Evolutionary conservation across 192 early-diverging fungal species (phyloP), one percentile per base, ranked within the genome.

Genomic region (Haplosporangium gracile): DNA sequence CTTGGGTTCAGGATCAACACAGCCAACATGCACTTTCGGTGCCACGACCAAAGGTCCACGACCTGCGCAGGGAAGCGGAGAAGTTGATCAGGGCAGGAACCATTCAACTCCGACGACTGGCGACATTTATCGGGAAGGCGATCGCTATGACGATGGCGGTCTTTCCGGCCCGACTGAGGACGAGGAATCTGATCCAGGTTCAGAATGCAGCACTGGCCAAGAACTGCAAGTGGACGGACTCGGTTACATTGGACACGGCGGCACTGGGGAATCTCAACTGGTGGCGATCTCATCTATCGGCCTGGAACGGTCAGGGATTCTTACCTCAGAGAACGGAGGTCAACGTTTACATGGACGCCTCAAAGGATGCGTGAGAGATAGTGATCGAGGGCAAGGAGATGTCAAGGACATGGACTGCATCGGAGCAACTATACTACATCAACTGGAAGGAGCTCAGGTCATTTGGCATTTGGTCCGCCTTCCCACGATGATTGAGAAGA

Each of bases 381-480:
- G 71, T 73, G 34, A 32, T 36, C 47, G 38, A 70, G 10, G 38
- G 68, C 63, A n/a, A n/a, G 53, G 26, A 11, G 24, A 49, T 72
- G 40, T 39, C 26, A 5, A 55, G 60, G 38, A 43, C 40, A 49
- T 79, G 73, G 78, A 60, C 2, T 2, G 9, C 53, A 8, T 4
- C 9, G 32, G 70, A 69, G 5, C 55, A 47, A 43, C 20, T 15
- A 38, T 3, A 69, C 16, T 70, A 80, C 49, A 75, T 79, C 72
- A 83, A 83, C 55, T 77, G 26, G 40, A 83, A 77, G 43, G 81
- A 83, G 70, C 72, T 83, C 24, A 29, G 53, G 75, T 72, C 7
- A 75, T 82, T 8, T 82, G 68, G 63, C 26, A 71, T 32, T 49
- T 71, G 40, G 69, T 76, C 5, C 65, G 68, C 8, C 81, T 74